Evolutionary conservation across 192 early-diverging fungal genomes (phyloP).

Genomic region (Lunasporangiospora selenospora): DNA sequence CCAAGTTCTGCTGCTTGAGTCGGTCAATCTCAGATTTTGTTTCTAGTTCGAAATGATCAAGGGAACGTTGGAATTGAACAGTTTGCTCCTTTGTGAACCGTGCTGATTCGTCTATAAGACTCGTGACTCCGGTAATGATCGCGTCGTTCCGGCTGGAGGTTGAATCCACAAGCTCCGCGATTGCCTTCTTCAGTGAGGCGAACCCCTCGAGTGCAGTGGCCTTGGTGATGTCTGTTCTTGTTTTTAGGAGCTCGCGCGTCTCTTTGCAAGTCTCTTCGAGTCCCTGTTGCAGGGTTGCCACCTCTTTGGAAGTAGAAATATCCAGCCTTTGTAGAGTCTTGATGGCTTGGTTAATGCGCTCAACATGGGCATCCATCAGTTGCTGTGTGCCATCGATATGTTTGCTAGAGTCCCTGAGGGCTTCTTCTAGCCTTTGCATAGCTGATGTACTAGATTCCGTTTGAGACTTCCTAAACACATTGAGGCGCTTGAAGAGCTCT

Average conservation of each 20-base stretch:
- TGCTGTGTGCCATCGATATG: background rate
- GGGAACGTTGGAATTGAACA: constrained; percentile 5
- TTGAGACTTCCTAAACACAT: constrained; percentile 15
- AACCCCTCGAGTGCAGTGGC: constrained; percentile 25
- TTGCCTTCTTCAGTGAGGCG: constrained; percentile 8
- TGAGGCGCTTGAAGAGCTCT: constrained; percentile 12
- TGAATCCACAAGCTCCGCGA: constrained; percentile 3
- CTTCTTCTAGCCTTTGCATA: constrained; percentile 9
- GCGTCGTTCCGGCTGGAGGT: constrained; percentile 15
- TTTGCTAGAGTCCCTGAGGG: constrained; percentile 7
- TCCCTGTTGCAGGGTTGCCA: constrained; percentile 17
- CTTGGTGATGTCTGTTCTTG: constrained; percentile 11
- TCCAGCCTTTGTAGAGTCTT: constrained; percentile 6
- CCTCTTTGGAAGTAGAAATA: constrained; percentile 7
- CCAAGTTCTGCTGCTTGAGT: constrained; percentile 20
- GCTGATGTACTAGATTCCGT: constrained; percentile 4
- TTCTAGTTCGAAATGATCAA: constrained; percentile 14
- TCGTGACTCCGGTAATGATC: background rate
- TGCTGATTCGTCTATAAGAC: constrained; percentile 19
- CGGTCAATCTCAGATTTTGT: constrained; percentile 23
- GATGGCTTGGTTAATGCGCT: constrained; percentile 13
- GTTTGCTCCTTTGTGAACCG: constrained; percentile 17
- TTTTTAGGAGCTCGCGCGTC: constrained; percentile 22
- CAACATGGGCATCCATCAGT: constrained; percentile 7
- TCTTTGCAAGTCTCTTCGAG: constrained; percentile 26